These are phyloP conservation scores for sorghum (Sorghum bicolor) DNA, from an alignment of 176 grass and related monocot species.

Conservation along the genomic window DNA sequence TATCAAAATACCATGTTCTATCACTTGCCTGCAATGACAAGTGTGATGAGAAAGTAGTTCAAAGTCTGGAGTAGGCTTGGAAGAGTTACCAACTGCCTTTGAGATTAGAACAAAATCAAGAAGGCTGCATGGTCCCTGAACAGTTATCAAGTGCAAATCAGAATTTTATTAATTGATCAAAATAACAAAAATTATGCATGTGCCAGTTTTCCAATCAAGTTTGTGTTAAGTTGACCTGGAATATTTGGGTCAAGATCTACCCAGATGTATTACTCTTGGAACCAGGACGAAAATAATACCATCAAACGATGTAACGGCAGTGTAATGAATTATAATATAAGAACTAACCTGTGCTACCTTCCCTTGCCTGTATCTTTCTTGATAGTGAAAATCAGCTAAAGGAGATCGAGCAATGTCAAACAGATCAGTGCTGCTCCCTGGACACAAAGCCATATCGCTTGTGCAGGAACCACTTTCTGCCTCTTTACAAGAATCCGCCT, in stretches of 20 bases:
- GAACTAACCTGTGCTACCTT: slow-evolving; percentile 68
- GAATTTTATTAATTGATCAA: slow-evolving; percentile 2
- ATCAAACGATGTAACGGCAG: neutral
- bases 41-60: slow-evolving; percentile 63
- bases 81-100: slow-evolving; percentile 48
- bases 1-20: slow-evolving; percentile 29
- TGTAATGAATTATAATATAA: slow-evolving; percentile 10
- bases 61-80: slow-evolving; percentile 29
- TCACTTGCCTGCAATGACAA: slow-evolving; percentile 88
- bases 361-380: slow-evolving; percentile 79
- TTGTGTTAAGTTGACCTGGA: neutral
- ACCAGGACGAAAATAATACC: neutral
- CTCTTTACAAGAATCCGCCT: slow-evolving; percentile 43
- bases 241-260: neutral
- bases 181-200: neutral
- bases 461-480: slow-evolving; percentile 25
- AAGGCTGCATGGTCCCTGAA: slow-evolving; percentile 63
- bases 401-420: slow-evolving; percentile 74
- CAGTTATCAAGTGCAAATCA: slow-evolving; percentile 21
- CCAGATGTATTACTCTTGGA: neutral
- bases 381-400: slow-evolving; percentile 75
- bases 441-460: slow-evolving; percentile 54
- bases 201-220: slow-evolving; percentile 3
- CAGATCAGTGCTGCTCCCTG: slow-evolving; percentile 41
- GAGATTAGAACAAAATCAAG: slow-evolving; percentile 94